Evolutionary conservation across 1,139 yeast genomes (phyloP).

Genomic region (Taphrina deformans): DNA sequence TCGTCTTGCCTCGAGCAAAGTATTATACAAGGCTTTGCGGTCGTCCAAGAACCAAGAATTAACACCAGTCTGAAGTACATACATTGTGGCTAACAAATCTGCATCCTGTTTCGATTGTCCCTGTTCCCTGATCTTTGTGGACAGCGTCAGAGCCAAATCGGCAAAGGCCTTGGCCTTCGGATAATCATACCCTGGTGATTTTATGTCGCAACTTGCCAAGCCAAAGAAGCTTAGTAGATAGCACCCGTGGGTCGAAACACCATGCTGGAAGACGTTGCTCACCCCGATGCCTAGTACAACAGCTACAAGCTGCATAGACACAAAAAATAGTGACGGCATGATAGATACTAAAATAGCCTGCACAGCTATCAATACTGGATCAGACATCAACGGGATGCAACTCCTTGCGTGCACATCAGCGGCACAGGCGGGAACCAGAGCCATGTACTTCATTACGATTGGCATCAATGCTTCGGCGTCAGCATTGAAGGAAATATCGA

Average conservation of each 20-base stretch:
- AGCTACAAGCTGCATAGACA: neutral
- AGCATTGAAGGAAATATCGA: neutral
- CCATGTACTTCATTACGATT: neutral
- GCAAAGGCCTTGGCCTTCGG: constrained; percentile 11
- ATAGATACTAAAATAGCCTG: constrained; percentile 8
- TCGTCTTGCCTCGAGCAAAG: neutral
- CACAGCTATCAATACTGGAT: neutral
- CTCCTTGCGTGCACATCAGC: neutral
- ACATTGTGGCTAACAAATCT: constrained; percentile 5
- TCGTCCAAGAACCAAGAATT: constrained; percentile 2
- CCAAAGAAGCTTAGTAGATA: constrained; percentile 3
- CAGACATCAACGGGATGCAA: neutral
- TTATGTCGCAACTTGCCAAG: constrained; percentile 2
- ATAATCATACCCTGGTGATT: neutral
- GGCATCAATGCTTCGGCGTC: constrained; percentile 1
- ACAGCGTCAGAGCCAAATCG: neutral
- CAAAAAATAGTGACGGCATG: neutral
- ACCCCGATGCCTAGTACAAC: neutral
- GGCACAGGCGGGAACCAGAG: neutral
- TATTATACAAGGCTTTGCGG: neutral
- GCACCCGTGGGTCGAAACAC: constrained; percentile 3
- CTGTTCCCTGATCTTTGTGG: neutral
- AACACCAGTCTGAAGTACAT: constrained; percentile 4
- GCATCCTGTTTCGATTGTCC: neutral
- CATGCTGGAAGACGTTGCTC: neutral